phyloP scores from a whole-genome alignment of 176 grass and related monocot genomes.

The Triticum timopheevii region DNA sequence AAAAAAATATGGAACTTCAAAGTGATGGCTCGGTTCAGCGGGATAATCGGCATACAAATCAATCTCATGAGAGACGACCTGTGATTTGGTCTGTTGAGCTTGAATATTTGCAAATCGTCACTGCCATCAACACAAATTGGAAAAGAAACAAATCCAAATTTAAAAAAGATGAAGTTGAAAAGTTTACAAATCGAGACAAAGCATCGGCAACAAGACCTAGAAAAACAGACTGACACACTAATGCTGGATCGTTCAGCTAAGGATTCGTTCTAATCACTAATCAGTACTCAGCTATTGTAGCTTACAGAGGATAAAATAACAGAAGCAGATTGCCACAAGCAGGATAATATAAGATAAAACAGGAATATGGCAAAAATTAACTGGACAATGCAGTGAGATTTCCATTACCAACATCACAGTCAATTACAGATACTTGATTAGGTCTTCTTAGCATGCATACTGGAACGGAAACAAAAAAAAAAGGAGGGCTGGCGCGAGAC shows the following conservation, averaged over 20 bases:
- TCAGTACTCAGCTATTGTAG: neutral
- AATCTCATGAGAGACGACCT: conserved; percentile 46
- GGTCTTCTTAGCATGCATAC: conserved; percentile 13
- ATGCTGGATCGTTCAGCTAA: no score
- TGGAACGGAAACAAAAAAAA: neutral
- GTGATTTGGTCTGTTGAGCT: conserved; percentile 99
- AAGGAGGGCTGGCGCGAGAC: neutral
- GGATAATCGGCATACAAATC: conserved; percentile 88
- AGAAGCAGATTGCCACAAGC: neutral
- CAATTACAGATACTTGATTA: neutral
- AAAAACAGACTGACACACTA: no score
- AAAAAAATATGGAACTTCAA: neutral
- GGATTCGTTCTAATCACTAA: no score
- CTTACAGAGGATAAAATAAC: neutral
- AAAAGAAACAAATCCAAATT: neutral
- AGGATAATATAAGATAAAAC: neutral
- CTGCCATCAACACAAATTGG: neutral
- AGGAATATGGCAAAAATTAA: neutral
- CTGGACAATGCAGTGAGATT: neutral
- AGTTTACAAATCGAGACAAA: neutral
- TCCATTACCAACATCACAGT: conserved; percentile 3
- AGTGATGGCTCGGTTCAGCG: conserved; percentile 78
- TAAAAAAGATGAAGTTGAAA: no score
- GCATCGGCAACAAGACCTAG: no score
- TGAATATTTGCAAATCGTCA: conserved; percentile 70